Evolutionary conservation across 1,284 basidiomycete species (phyloP), one percentile per base, ranked within the genome.

Genomic region (Trichosporon sp.): DNA sequence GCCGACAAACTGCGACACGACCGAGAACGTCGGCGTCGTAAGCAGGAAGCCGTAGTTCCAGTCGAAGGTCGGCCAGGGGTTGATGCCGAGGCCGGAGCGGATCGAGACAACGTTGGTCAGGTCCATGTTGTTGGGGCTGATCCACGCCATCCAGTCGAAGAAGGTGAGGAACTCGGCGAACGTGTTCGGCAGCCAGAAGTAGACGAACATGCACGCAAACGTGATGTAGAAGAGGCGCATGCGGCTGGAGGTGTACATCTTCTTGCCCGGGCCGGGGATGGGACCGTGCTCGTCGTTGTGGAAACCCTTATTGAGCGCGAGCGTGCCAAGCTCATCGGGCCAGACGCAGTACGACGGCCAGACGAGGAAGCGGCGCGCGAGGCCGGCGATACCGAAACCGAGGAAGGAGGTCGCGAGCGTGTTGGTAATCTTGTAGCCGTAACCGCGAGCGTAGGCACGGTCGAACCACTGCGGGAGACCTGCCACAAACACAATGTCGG

Each of bases 121-220:
- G 6, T 52, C 59, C 19, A 68, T 56, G 49, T 73, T 71, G 62
- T 73, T 72, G 7, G 85, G 85, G 32, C 75, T 80, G 69, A 87
- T 86, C 86, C 86, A 87, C 65, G 81, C 83, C 14, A 86, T 82
- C 86, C 86, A 87, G 68, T 83, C 84, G 74, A 86, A 86, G 66
- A 79, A 82, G 10, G 83, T 83, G 8, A 86, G 78, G 21, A 81
- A 83, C 14, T 63, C 64, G 66, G 79, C 78, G 37, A 81, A 64
- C 65, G 74, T 80, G 61, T 75, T 76, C 36, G 80, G 79, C 73
- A 82, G 76, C 75, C 75, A 81, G 71, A 76, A 81, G 65, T 73
- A 77, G 44, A 69, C 13, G 52, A 78, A 69, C 74, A 77, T 76
- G 36, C 65, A 62, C 6, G 58, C 14, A 62, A 70, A 67, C 31